Percentiles rank a stretch among this genome's conserved stretches.
phyloP scores from a whole-genome alignment of 805 yeast species.

The Diddensiella transvaalensis region DNA sequence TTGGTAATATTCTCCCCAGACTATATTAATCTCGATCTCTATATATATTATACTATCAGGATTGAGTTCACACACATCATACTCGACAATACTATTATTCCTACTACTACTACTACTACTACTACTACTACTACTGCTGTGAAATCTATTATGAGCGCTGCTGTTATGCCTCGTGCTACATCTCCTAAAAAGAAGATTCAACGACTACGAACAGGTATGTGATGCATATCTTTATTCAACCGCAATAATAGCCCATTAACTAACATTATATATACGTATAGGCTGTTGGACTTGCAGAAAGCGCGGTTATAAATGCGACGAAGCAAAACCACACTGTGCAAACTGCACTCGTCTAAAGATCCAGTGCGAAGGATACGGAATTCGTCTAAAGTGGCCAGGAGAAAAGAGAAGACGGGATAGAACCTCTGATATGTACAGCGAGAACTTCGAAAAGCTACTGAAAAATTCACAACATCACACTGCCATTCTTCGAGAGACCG shows the following conservation, averaged over 20 bases:
- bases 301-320: slow-evolving; percentile 28
- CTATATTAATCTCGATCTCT: too few species aligned
- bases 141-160: slow-evolving; percentile 2
- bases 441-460: neutral
- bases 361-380: slow-evolving; percentile 26
- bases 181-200: slow-evolving; percentile 21
- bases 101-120: too few species aligned
- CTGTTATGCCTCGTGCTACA: neutral
- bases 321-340: slow-evolving; percentile 24
- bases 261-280: neutral
- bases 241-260: neutral
- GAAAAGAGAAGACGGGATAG: slow-evolving; percentile 16
- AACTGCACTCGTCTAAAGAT: slow-evolving; percentile 21
- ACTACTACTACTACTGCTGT: too few species aligned
- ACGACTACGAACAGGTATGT: slow-evolving; percentile 20
- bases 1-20: too few species aligned
- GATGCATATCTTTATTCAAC: neutral
- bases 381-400: slow-evolving; percentile 27
- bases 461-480: slow-evolving; percentile 1
- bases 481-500: neutral
- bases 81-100: neutral
- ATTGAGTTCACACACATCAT: neutral
- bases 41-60: neutral
- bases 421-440: neutral
- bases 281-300: slow-evolving; percentile 28